These are phyloP conservation scores for Microcos paniculata DNA, from an alignment of 345 rosid species.

Conservation along the genomic window DNA sequence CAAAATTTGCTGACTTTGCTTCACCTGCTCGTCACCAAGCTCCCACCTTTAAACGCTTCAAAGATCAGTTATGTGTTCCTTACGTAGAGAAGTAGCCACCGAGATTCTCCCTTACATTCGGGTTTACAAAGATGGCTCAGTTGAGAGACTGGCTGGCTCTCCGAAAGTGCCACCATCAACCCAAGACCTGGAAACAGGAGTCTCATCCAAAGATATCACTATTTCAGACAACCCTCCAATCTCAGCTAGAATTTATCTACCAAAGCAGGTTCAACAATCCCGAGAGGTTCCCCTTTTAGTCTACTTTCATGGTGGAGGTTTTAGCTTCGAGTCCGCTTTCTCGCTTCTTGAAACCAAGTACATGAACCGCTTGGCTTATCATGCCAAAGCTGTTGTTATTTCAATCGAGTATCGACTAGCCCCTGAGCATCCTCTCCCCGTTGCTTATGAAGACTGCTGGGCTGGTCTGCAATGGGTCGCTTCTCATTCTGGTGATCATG, in stretches of 20 bases:
- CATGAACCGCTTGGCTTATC: slow-evolving; percentile 26
- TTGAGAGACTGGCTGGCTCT: slow-evolving; percentile 25
- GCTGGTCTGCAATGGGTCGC: slow-evolving; percentile 39
- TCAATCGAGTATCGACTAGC: slow-evolving; percentile 48
- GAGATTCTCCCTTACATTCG: slow-evolving; percentile 27
- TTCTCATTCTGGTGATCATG: slow-evolving; percentile 19
- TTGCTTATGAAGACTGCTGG: slow-evolving; percentile 47
- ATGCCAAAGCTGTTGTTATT: slow-evolving; percentile 31
- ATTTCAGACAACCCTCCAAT: slow-evolving; percentile 27
- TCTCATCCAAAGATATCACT: slow-evolving; percentile 40
- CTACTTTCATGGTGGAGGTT: slow-evolving; percentile 48
- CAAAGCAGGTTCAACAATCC: slow-evolving; percentile 12
- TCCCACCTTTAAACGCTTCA: not conserved
- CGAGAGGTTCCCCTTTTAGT: slow-evolving; percentile 39
- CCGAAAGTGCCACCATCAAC: slow-evolving; percentile 24
- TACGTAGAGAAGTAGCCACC: slow-evolving; percentile 18
- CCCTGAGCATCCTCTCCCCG: slow-evolving; percentile 44
- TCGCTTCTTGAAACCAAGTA: slow-evolving; percentile 18
- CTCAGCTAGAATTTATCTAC: slow-evolving; percentile 41
- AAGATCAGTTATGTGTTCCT: slow-evolving; percentile 4
- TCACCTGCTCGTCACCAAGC: not conserved
- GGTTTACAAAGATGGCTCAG: slow-evolving; percentile 39
- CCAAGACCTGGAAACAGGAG: slow-evolving; percentile 33
- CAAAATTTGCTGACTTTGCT: not conserved
- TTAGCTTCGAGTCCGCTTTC: slow-evolving; percentile 42